A percentile compares a stretch with the other conserved stretches of the same genome.
Evolutionary conservation across 2,329 filamentous ascomycete species (phyloP).

Genomic region (Dactylellina cionopaga): DNA sequence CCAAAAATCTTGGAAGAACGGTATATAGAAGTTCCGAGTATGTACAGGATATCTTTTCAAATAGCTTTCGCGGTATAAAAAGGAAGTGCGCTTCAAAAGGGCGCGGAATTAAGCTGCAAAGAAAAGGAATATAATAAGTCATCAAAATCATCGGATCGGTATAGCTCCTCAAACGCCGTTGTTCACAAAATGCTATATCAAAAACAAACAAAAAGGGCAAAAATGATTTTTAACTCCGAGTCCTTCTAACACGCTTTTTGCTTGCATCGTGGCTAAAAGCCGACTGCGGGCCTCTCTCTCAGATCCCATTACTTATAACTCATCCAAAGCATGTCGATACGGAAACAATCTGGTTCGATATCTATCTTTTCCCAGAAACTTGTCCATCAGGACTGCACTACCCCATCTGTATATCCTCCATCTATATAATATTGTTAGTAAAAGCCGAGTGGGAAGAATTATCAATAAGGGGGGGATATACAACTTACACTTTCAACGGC

Average conservation of each 20-base stretch:
- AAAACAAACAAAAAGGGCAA: slow-evolving; percentile 1
- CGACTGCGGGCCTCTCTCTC: too few species aligned
- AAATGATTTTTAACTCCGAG: slow-evolving; percentile 25
- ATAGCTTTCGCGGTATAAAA: background rate
- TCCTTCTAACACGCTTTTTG: background rate
- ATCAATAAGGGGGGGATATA: background rate
- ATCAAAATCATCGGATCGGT: background rate
- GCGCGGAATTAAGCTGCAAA: background rate
- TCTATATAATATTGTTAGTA: slow-evolving; percentile 7
- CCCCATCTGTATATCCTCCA: slow-evolving; percentile 47
- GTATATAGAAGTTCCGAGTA: background rate
- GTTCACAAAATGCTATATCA: slow-evolving; percentile 1
- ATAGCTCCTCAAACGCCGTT: slow-evolving; percentile 25
- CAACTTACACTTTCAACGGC: slow-evolving; percentile 75
- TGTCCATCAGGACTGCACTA: slow-evolving; percentile 37
- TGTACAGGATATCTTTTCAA: background rate
- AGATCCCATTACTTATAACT: slow-evolving; percentile 36
- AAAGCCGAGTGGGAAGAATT: background rate
- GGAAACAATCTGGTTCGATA: slow-evolving; percentile 31
- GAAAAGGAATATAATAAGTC: background rate
- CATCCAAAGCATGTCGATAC: slow-evolving; percentile 35
- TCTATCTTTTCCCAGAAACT: slow-evolving; percentile 39
- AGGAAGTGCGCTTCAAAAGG: too few species aligned
- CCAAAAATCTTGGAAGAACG: background rate
- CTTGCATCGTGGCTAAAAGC: background rate